Evolutionary conservation across 139 green algal species (phyloP), one percentile per base, ranked within the genome.

Genomic region (Deuterostichococcus epilithicus): DNA sequence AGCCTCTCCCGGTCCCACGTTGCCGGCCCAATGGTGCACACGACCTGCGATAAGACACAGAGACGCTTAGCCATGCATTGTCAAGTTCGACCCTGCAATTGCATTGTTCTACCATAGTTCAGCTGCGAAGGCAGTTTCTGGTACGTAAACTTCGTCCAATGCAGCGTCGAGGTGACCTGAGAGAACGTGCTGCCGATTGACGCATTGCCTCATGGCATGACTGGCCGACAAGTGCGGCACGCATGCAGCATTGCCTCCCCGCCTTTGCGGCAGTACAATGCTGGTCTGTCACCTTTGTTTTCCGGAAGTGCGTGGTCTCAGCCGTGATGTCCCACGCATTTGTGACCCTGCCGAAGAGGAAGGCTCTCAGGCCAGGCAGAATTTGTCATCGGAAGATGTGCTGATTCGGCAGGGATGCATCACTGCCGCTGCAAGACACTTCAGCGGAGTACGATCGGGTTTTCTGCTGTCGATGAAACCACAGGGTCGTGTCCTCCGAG

Each of bases 21-120:
- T 0, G 88, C 89, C 5, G 91, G 91, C 0, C 91, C 91, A 42
- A 95, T 94, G 33, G 91, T 95, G 80, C 84, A 90, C 26, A 95
- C 90, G 34, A 92, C 88, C 81, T 91, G 52, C 52, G 20, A 28
- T n/a, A 30, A 3, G 28, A 23, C 10, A 52, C 10, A 52, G 42
- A 52, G 8, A 13, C 13, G 13, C 13, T 13, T 52, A 52, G n/a
- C n/a, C n/a, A n/a, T n/a, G 42, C 8, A 52, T 13, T 23, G 42
- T 13, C 42, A 52, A 8, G 10, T 13, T 52, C 42, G 42, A 13
- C 13, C 42, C 10, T 8, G 42, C 42, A 23, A 23, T 52, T 52
- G 42, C 42, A 52, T 52, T 8, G 42, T 52, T 13, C 8, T 13
- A 8, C 42, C 52, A n/a, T 13, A 20, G 5, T 63, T 13, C 13